A percentile compares a stretch with the other conserved stretches of the same genome.
Evolutionary conservation across 2,329 filamentous ascomycete species (phyloP).

Genomic region (Thelonectria rubi): DNA sequence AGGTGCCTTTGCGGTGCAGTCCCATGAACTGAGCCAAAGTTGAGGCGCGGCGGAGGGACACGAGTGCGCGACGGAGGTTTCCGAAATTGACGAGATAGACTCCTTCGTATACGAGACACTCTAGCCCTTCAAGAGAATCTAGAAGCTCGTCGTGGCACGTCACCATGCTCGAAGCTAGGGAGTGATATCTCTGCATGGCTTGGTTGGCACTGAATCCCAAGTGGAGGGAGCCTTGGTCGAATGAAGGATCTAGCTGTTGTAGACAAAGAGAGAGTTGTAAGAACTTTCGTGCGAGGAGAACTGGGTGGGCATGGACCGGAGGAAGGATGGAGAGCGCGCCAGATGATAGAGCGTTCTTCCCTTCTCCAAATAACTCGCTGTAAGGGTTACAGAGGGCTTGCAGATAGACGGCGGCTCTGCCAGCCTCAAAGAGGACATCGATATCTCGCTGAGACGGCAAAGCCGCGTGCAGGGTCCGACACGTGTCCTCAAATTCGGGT

Average conservation of each 20-base stretch:
- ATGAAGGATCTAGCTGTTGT: constrained; percentile 6
- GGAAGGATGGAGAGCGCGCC: background rate
- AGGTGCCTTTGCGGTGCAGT: background rate
- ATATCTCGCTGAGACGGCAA: constrained; percentile 4
- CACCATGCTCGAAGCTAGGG: constrained; percentile 2
- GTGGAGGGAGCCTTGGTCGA: background rate
- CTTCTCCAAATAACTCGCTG: constrained; percentile 3
- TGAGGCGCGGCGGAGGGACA: constrained; percentile 1
- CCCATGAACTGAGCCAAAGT: constrained; percentile 10
- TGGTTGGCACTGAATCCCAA: background rate
- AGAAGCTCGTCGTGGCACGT: constrained; percentile 10
- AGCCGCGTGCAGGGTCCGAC: constrained; percentile 3
- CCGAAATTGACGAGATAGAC: constrained; percentile 7
- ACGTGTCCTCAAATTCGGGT: background rate
- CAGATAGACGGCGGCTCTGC: constrained; percentile 2
- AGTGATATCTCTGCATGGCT: background rate
- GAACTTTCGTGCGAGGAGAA: constrained; percentile 4
- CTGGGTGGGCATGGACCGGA: background rate
- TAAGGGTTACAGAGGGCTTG: constrained; percentile 9
- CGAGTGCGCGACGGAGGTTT: constrained; percentile 1
- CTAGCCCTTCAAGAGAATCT: constrained; percentile 3
- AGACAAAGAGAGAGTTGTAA: background rate
- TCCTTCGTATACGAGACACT: constrained; percentile 9
- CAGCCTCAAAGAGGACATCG: constrained; percentile 2
- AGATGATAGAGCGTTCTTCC: background rate